Conservation (phyloP, 768 basidiomycete species). For the Leccinum variicolor region DNA sequence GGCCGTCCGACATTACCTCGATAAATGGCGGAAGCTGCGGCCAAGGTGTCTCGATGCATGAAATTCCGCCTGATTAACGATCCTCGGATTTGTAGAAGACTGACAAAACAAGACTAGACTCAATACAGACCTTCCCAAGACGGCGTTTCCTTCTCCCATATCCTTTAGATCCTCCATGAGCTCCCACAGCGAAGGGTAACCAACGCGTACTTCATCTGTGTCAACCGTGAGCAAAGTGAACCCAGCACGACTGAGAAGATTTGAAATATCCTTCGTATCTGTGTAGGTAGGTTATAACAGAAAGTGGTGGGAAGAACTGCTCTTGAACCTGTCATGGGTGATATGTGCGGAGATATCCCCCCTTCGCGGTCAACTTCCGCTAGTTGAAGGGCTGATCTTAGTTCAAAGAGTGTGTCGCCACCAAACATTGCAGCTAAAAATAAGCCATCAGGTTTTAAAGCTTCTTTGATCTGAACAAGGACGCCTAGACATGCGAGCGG, state of each 20-base stretch:
- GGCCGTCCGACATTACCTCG: slow-evolving; percentile 50
- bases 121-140: slow-evolving; percentile 67
- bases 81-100: neutral
- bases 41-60: slow-evolving; percentile 80
- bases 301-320: neutral
- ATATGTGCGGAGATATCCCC: slow-evolving; percentile 93
- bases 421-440: slow-evolving; percentile 95
- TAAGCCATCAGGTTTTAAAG: slow-evolving; percentile 85
- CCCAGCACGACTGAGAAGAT: slow-evolving; percentile 87
- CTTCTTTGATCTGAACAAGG: slow-evolving; percentile 82
- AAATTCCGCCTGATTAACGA: slow-evolving; percentile 50
- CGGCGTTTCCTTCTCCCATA: slow-evolving; percentile 96
- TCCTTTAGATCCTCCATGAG: slow-evolving; percentile 88
- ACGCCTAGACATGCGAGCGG: slow-evolving; percentile 47
- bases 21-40: slow-evolving; percentile 92
- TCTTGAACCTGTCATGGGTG: slow-evolving; percentile 90
- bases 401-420: slow-evolving; percentile 93
- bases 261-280: slow-evolving; percentile 94
- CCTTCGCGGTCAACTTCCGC: slow-evolving; percentile 94
- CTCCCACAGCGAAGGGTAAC: slow-evolving; percentile 96
- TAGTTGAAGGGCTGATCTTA: slow-evolving; percentile 90
- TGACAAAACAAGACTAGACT: neutral
- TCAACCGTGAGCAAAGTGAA: slow-evolving; percentile 95
- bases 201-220: slow-evolving; percentile 86
- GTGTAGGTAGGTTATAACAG: slow-evolving; percentile 5